Evolutionary conservation across 176 grass and related monocot species (phyloP), one percentile per base, ranked within the genome.

Genomic region (Bothriochloa decipiens): DNA sequence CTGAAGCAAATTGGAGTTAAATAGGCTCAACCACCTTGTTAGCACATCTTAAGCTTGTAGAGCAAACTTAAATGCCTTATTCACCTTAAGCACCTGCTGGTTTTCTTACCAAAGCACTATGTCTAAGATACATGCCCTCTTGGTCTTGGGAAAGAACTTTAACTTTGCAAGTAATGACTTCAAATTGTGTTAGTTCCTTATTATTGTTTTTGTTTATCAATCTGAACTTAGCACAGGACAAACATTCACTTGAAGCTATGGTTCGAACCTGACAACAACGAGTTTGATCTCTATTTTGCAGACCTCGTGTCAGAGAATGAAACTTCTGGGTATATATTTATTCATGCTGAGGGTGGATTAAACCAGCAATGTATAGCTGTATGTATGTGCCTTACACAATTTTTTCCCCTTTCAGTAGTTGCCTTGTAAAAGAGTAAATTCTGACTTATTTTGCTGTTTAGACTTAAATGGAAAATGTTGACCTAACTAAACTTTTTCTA

Each of bases 301-400:
- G 96, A 95, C 82, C 85, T 98, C 0, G 85, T 92, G 55, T 46
- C 87, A 52, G 93, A 95, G 77, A 98, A 95, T 9, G 81, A 95
- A 88, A 95, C 96, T 66, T 91, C 88, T 71, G 93, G 96, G 3
- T 98, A 87, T 86, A 95, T 98, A 85, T 98, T 98, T 84, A 93
- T 98, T 80, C 96, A 98, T 79, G 96, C 96, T 1, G 96, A 98
- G 89, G 93, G 96, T 70, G 96, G 96, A 81, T 87, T 98, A 74
- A 98, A 98, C 70, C 96, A 98, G 37, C 96, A 95, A 86, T 82
- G 96, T 20, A 93, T 98, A 90, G 96, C 93, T 90, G 96, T 95
- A 94, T 74, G 91, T 87, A 78, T 75, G 85, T 84, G 36, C 73
- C 23, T 60, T 88, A 75, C 58, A 35, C 42, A 85, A 33, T 67